Conservation (phyloP, 495 filamentous ascomycete species). For the Hypomontagnella monticulosa region DNA sequence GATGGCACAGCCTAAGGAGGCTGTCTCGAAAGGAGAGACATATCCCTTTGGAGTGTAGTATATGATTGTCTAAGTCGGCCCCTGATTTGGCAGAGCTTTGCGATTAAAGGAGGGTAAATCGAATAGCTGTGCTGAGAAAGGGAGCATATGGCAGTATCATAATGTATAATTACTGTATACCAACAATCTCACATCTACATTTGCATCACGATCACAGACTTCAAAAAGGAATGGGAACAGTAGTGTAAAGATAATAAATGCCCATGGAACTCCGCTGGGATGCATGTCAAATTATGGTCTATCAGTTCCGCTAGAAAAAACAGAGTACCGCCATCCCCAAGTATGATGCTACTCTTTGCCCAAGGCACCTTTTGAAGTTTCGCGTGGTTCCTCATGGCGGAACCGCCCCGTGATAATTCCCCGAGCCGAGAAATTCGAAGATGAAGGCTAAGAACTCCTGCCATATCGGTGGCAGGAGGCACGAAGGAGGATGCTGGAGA, state of each 20-base stretch:
- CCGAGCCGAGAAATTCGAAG: constrained; percentile 3
- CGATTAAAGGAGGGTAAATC: too few relatives aligned
- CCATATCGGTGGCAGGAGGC: background rate
- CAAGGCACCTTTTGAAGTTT: constrained; percentile 26
- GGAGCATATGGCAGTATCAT: too few relatives aligned
- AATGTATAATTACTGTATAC: too few relatives aligned
- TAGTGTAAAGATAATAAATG: constrained; percentile 19
- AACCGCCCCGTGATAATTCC: constrained; percentile 15
- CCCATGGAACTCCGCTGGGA: constrained; percentile 38
- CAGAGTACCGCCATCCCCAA: constrained; percentile 36
- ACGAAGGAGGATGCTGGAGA: background rate
- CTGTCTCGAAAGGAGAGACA: constrained; percentile 58
- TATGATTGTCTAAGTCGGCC: background rate
- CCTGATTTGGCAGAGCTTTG: background rate
- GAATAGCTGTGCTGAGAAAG: too few relatives aligned
- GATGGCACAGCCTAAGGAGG: constrained; percentile 56
- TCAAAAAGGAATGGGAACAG: background rate
- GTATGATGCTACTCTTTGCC: constrained; percentile 26
- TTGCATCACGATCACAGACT: constrained; percentile 3
- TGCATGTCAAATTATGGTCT: constrained; percentile 45
- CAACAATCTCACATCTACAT: background rate
- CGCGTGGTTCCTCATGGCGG: constrained; percentile 7
- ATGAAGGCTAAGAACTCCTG: background rate
- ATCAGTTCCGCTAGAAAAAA: constrained; percentile 32
- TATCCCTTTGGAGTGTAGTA: constrained; percentile 63